Evolutionary conservation across 441 rosid species (phyloP), one percentile per base, ranked within the genome.

Genomic region (Hura crepitans): DNA sequence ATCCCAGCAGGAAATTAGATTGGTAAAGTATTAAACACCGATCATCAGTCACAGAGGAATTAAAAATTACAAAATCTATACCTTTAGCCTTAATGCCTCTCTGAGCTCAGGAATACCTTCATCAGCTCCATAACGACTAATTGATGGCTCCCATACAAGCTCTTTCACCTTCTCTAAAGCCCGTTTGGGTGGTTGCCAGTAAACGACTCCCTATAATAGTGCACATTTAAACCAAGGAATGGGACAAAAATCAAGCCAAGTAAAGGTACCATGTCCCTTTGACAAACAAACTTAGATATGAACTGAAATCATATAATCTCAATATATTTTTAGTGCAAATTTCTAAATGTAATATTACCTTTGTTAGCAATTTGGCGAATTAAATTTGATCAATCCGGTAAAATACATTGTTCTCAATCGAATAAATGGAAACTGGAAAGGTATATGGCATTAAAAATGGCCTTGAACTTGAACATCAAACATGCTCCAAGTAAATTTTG

Each of bases 61-160:
- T 55, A 45, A 68, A 66, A 17, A 25, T 33, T 55, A 13, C 12
- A 35, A 65, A 66, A 20, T 31, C 55, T 23, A 37, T 80, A 89
- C 98, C 97, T 96, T 96, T 37, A 60, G 74, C 22, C 55, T 70
- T 80, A 96, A 80, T 69, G 97, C 98, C 28, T 70, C 82, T 72
- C 97, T 80, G 51, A 93, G 87, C 77, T 85, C 90, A 23, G 92
- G 89, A 70, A 93, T 73, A 65, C 99, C 98, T 79, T 93, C 99
- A 78, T 93, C 97, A 55, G 96, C 86, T 64, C 99, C 98, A 77
- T 96, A 93, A 55, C 88, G 83, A 78, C 98, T 91, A 68, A 90
- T 18, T 1, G 73, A 28, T 69, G 99, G 96, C 50, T 91, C 97
- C 89, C 86, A 84, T 1, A 96, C 87, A 65, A 89, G 86, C 50